Evolutionary conservation across 2,329 filamentous ascomycete genomes (phyloP), one percentile per base, ranked within the genome.

Genomic region (Penicillium sp.): DNA sequence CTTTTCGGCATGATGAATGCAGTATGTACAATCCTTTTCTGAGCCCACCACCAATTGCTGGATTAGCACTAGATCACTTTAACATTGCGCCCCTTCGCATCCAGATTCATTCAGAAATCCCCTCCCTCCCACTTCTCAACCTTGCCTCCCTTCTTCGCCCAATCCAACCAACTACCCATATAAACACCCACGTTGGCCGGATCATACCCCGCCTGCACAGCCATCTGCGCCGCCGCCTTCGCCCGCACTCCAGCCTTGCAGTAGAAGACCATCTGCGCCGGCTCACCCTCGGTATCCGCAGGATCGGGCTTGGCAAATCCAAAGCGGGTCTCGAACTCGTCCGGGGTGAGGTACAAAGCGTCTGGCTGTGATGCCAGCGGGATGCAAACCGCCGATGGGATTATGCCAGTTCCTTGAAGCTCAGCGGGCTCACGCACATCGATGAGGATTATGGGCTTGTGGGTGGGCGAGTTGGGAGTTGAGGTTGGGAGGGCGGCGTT

Each of bases 191-290:
- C 59, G 55, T 84, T 84, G 0, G 89, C 84, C 7, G 81, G 82
- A 45, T 76, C 74, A 81, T 89, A 97, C 9, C 93, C 93, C 2
- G 86, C 87, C 68, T 89, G 82, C 64, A 79, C 78, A 29, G 94
- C 94, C 71, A 97, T 73, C 60, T 82, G 80, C 7, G 91, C 91
- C 7, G 92, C 92, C 0, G 89, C 84, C 42, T 81, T 79, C 63
- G 90, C 91, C 69, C 94, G 81, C 60, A 97, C 90, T 2, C 94
- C 94, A 0, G 92, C 87, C 77, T 91, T 95, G 76, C 94, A 99
- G 74, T 96, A 97, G 67, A 97, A 94, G 4, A 97, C 81, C 13
- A 96, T 64, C 41, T 60, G 41, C 23, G 60, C 63, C 19, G 47
- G 47, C 19, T 49, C 38, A 4, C 38, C 47, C 27, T 32, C 47